These are phyloP conservation scores for Uncinocarpus reesii DNA, from an alignment of 2,329 filamentous ascomycete genomes.

Conservation along the genomic window DNA sequence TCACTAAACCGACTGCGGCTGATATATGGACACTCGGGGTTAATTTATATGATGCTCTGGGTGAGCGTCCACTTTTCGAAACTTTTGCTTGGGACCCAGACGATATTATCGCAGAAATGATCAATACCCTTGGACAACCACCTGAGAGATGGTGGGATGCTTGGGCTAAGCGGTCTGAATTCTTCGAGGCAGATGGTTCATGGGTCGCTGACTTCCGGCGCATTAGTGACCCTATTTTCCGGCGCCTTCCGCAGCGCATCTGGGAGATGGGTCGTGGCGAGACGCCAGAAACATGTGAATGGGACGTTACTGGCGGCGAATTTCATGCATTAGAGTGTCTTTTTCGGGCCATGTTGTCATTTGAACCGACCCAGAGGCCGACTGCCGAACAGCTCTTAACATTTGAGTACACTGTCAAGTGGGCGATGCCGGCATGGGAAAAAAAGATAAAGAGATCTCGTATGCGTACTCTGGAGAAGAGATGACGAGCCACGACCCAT, in stretches of 20 bases:
- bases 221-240: slow-evolving; percentile 16
- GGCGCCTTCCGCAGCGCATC: slow-evolving; percentile 16
- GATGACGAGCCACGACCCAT: no score
- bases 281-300: slow-evolving; percentile 19
- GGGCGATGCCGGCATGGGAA: slow-evolving; percentile 20
- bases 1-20: slow-evolving; percentile 18
- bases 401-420: slow-evolving; percentile 20
- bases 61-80: slow-evolving; percentile 21
- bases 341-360: slow-evolving; percentile 19
- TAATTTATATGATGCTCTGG: slow-evolving; percentile 18
- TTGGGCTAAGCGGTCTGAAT: slow-evolving; percentile 18
- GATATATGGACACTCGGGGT: slow-evolving; percentile 21
- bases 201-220: slow-evolving; percentile 18
- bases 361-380: slow-evolving; percentile 19
- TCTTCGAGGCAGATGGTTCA: slow-evolving; percentile 19
- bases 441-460: slow-evolving; percentile 14
- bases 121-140: slow-evolving; percentile 18
- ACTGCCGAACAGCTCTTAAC: slow-evolving; percentile 17
- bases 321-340: slow-evolving; percentile 18
- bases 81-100: slow-evolving; percentile 19
- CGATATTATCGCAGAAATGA: slow-evolving; percentile 20
- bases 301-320: slow-evolving; percentile 21
- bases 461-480: neutral
- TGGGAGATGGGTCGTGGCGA: slow-evolving; percentile 21
- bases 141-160: slow-evolving; percentile 18